Evolutionary conservation across 1,284 basidiomycete species (phyloP).

Genomic region (Microbotryomycetes sp.): DNA sequence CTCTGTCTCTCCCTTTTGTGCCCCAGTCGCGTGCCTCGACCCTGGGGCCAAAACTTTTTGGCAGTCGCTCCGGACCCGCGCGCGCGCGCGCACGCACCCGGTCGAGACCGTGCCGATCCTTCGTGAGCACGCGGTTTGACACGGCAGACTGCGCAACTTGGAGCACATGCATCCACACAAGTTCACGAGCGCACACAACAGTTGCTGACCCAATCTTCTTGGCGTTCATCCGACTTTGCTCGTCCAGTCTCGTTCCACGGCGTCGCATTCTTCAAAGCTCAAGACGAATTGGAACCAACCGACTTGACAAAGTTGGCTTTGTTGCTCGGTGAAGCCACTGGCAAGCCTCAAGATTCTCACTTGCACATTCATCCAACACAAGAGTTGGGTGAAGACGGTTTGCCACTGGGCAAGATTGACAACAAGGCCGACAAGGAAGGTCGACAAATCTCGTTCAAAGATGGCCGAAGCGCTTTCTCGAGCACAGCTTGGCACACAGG

Average conservation of each 20-base stretch:
- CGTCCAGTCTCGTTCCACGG: slow-evolving; percentile 56
- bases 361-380: slow-evolving; percentile 63
- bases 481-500: slow-evolving; percentile 17
- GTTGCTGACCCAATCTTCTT: no score
- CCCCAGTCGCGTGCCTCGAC: slow-evolving; percentile 1
- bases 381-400: slow-evolving; percentile 43
- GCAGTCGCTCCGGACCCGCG: not conserved
- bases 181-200: no score
- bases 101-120: not conserved
- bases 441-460: slow-evolving; percentile 31
- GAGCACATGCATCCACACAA: no score
- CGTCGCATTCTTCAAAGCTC: slow-evolving; percentile 64
- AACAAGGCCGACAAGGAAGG: slow-evolving; percentile 22
- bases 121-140: not conserved
- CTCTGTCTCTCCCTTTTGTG: no score
- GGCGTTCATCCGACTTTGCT: no score
- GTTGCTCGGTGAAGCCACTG: slow-evolving; percentile 53
- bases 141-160: no score
- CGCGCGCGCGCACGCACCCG: not conserved
- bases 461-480: slow-evolving; percentile 24
- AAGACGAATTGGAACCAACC: slow-evolving; percentile 47
- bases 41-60: no score
- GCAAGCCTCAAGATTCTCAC: slow-evolving; percentile 52
- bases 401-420: slow-evolving; percentile 36
- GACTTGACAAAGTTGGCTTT: slow-evolving; percentile 43